These are phyloP conservation scores for Calendula officinalis DNA, from an alignment of 129 eudicot genomes.

Conservation along the genomic window DNA sequence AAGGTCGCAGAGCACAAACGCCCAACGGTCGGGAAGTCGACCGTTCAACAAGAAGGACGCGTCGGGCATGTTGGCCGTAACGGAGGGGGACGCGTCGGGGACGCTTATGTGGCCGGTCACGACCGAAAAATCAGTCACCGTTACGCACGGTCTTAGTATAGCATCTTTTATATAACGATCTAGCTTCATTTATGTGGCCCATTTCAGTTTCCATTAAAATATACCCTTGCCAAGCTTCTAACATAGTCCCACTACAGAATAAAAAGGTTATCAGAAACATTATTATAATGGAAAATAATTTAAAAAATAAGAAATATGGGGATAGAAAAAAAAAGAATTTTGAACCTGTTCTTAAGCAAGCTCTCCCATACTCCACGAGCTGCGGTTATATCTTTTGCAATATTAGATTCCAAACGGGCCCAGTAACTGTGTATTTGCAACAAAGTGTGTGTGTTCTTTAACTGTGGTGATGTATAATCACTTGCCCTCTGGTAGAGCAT, in stretches of 20 bases:
- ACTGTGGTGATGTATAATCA: conserved; percentile 65
- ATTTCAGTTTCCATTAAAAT: conserved; percentile 73
- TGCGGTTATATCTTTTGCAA: conserved; percentile 66
- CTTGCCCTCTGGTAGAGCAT: conserved; percentile 66
- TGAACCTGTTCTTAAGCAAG: conserved; percentile 82
- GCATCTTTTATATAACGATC: conserved; percentile 84
- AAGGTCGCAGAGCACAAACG: too few relatives aligned
- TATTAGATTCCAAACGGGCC: conserved; percentile 69
- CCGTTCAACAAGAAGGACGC: too few relatives aligned
- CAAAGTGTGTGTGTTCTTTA: conserved; percentile 62
- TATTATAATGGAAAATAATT: conserved; percentile 6
- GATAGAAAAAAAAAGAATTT: background rate
- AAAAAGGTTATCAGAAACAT: conserved; percentile 13
- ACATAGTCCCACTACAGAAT: conserved; percentile 67
- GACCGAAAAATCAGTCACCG: too few relatives aligned
- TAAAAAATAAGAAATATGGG: background rate
- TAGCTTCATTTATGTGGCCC: conserved; percentile 74
- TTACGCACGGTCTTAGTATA: too few relatives aligned
- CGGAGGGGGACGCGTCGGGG: too few relatives aligned
- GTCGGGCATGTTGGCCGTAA: too few relatives aligned
- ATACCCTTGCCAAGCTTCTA: conserved; percentile 83
- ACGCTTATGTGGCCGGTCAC: too few relatives aligned
- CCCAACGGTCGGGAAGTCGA: too few relatives aligned
- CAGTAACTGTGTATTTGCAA: conserved; percentile 76
- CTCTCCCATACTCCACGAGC: conserved; percentile 98